Evolutionary conservation across 2,329 filamentous ascomycete genomes (phyloP).

Genomic region (Xylariaceae sp.): DNA sequence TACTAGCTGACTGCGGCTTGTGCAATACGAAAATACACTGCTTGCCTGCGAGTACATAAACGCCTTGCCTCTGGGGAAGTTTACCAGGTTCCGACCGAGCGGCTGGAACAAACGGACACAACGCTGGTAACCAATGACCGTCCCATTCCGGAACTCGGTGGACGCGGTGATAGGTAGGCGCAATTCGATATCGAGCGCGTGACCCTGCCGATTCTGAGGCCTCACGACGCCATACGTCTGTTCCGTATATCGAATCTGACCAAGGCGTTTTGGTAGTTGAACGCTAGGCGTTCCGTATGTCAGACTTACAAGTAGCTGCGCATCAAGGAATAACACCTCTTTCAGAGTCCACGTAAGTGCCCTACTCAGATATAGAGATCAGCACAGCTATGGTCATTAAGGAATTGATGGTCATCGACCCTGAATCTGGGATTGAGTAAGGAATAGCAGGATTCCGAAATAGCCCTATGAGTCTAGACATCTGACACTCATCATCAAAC

Average conservation of each 20-base stretch:
- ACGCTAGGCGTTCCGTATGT: too few species aligned
- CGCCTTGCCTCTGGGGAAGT: not conserved
- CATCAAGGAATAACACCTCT: not conserved
- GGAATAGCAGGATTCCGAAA: too few species aligned
- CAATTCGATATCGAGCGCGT: not conserved
- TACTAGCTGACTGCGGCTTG: not conserved
- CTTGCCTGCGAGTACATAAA: not conserved
- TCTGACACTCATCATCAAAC: too few species aligned
- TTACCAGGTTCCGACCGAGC: not conserved
- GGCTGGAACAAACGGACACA: not conserved
- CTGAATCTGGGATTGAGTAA: not conserved
- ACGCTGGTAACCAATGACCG: not conserved
- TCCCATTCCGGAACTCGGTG: not conserved
- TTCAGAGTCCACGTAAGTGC: not conserved
- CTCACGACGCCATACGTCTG: not conserved
- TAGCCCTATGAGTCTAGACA: too few species aligned
- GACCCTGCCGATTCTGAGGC: not conserved
- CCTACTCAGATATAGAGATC: not conserved
- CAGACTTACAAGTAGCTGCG: not conserved
- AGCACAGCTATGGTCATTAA: not conserved
- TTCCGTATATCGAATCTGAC: not conserved
- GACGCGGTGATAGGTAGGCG: not conserved
- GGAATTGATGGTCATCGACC: not conserved
- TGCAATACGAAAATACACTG: not conserved
- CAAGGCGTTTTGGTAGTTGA: too few species aligned